A percentile compares a stretch with the other conserved stretches of the same genome.
These are phyloP conservation scores for Dysphania ambrosioides DNA, from an alignment of 148 eudicot genomes.

Conservation along the genomic window DNA sequence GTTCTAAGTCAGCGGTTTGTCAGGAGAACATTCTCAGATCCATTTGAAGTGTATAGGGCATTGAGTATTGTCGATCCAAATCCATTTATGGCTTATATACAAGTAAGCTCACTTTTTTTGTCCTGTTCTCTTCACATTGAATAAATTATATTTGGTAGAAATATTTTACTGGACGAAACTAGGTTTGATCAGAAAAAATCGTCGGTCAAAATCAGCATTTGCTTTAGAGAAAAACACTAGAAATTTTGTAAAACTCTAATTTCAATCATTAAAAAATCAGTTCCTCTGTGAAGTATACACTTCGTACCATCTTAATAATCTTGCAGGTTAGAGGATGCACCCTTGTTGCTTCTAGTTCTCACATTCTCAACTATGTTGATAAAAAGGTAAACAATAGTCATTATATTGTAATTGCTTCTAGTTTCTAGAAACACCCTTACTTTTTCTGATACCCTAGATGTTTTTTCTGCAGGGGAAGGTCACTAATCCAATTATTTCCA, in stretches of 20 bases:
- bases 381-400: conserved; percentile 43
- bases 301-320: background rate
- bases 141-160: background rate
- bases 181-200: background rate
- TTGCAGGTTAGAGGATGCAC: conserved; percentile 80
- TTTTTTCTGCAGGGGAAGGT: conserved; percentile 42
- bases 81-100: conserved; percentile 94
- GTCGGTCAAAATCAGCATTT: background rate
- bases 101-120: conserved; percentile 37
- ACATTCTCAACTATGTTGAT: conserved; percentile 64
- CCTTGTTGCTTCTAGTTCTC: conserved; percentile 95
- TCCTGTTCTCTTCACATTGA: background rate
- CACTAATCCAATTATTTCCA: conserved; percentile 66
- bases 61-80: conserved; percentile 87
- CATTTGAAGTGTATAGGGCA: conserved; percentile 92
- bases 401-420: background rate
- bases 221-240: background rate
- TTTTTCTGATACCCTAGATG: background rate
- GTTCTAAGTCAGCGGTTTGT: conserved; percentile 88
- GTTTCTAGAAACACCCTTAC: background rate
- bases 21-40: conserved; percentile 82
- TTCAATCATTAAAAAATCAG: background rate
- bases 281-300: background rate
- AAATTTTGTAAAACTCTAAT: no score
- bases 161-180: no score